phyloP scores from a whole-genome alignment of 805 yeast species.

The Zygosaccharomyces bisporus region DNA sequence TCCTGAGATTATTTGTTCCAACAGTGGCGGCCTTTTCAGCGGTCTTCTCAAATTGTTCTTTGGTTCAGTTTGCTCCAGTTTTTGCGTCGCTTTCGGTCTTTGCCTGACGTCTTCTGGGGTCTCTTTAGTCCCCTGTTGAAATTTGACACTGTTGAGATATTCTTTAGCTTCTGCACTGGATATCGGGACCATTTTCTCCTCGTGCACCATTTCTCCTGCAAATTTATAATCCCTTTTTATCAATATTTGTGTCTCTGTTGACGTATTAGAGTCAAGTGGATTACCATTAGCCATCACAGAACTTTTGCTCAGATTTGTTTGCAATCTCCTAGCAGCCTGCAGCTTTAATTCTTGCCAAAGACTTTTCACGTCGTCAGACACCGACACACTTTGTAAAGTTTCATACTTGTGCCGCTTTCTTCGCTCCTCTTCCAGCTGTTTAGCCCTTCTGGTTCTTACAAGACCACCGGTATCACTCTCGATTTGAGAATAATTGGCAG shows the following conservation, averaged over 20 bases:
- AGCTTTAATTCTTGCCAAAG: slow-evolving; percentile 54
- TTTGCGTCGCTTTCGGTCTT: slow-evolving; percentile 25
- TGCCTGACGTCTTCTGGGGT: slow-evolving; percentile 9
- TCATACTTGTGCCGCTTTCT: slow-evolving; percentile 33
- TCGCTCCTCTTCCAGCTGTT: slow-evolving; percentile 41
- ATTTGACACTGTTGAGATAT: slow-evolving; percentile 55
- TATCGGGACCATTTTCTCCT: slow-evolving; percentile 71
- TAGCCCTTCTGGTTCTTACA: slow-evolving; percentile 65
- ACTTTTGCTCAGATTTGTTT: slow-evolving; percentile 19
- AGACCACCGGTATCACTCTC: slow-evolving; percentile 60
- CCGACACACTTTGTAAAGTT: slow-evolving; percentile 24
- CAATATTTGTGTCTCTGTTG: slow-evolving; percentile 50
- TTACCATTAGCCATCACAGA: slow-evolving; percentile 23
- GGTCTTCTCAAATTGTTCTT: slow-evolving; percentile 46
- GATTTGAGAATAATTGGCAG: slow-evolving; percentile 44
- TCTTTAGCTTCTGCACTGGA: slow-evolving; percentile 86
- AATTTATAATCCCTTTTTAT: slow-evolving; percentile 78
- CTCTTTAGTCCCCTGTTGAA: slow-evolving; percentile 27
- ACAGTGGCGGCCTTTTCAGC: slow-evolving; percentile 66
- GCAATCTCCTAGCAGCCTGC: slow-evolving; percentile 30
- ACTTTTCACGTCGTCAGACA: slow-evolving; percentile 45
- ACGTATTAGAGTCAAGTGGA: slow-evolving; percentile 4
- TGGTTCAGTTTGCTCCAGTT: not conserved
- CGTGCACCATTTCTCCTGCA: slow-evolving; percentile 81
- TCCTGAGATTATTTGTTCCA: slow-evolving; percentile 70